Base-by-base conservation (phyloP, 2,329 filamentous ascomycete genomes). In the Fusarium torreyae region DNA sequence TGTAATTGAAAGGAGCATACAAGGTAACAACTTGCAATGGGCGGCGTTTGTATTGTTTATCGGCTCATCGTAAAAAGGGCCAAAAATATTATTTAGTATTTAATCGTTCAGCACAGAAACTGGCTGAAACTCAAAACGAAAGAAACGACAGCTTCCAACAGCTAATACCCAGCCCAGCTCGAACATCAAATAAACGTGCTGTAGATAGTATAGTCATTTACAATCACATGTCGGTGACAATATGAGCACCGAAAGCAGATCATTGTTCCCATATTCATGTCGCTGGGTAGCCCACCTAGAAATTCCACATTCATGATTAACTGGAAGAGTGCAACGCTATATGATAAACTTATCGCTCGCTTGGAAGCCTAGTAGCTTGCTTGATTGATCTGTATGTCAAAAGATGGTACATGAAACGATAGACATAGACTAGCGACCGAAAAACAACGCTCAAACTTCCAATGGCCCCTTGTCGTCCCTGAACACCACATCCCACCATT, bases 401-500 rank as follows among this genome's bases (percentile, higher is more conserved):
- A 18, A n/a, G 22, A 48, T 22, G 15, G n/a, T 38, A 28, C 13
- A 46, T 45, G n/a, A 42, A 42, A 10, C 22, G 18, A n/a, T 22
- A 14, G 9, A 22, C n/a, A 20, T 17, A 24, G n/a, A 22, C 26
- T 28, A 52, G 24, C 33, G 7, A 36, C 15, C 22, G 11, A 18
- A 36, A 64, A 64, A 57, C 22, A 62, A 52, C 31, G 45, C 52
- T 65, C 15, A 59, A 34, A 52, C 22, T n/a, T 42, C 26, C 22
- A 58, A 45, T 38, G 52, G 45, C 18, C 62, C 62, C n/a, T 36
- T 39, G 3, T 65, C 45, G 28, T 65, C 62, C 42, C 51, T 57
- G 20, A 65, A 65, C 17, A 65, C 60, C 2, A 39, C 39, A 38
- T 65, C 62, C 62, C 62, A 65, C 62, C 62, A 65, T 9, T 65